These are phyloP conservation scores for Penicillium glabrum DNA, from an alignment of 2,329 filamentous ascomycete species.

Conservation along the genomic window DNA sequence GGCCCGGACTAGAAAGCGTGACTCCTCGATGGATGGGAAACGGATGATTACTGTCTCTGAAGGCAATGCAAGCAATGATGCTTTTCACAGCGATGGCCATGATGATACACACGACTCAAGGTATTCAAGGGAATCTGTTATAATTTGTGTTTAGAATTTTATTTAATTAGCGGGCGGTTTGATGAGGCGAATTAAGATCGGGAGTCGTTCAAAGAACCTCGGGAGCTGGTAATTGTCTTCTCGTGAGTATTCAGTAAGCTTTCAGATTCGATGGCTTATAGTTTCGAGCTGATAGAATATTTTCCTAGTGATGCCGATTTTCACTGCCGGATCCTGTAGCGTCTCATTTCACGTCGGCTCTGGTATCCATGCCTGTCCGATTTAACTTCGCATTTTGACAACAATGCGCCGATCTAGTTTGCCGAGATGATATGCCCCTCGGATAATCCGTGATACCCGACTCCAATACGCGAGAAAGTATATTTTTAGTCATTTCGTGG, in stretches of 20 bases:
- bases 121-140: slow-evolving; percentile 9
- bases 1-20: slow-evolving; percentile 4
- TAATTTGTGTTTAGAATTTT: slow-evolving; percentile 2
- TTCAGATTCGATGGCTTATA: too few species aligned
- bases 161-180: background rate
- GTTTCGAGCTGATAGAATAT: background rate
- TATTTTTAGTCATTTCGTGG: background rate
- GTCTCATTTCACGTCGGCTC: background rate
- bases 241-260: too few species aligned
- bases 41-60: slow-evolving; percentile 9
- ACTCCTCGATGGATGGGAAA: slow-evolving; percentile 9
- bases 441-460: background rate
- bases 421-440: background rate
- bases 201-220: background rate
- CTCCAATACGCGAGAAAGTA: background rate
- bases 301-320: background rate
- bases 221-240: background rate
- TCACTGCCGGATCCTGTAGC: background rate
- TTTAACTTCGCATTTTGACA: background rate
- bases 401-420: background rate
- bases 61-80: slow-evolving; percentile 8
- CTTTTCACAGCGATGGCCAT: slow-evolving; percentile 2
- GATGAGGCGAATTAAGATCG: background rate
- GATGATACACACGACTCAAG: slow-evolving; percentile 26
- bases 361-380: background rate